phyloP scores from a whole-genome alignment of 2,329 filamentous ascomycete genomes.

The Myriosclerotinia duriaeana region DNA sequence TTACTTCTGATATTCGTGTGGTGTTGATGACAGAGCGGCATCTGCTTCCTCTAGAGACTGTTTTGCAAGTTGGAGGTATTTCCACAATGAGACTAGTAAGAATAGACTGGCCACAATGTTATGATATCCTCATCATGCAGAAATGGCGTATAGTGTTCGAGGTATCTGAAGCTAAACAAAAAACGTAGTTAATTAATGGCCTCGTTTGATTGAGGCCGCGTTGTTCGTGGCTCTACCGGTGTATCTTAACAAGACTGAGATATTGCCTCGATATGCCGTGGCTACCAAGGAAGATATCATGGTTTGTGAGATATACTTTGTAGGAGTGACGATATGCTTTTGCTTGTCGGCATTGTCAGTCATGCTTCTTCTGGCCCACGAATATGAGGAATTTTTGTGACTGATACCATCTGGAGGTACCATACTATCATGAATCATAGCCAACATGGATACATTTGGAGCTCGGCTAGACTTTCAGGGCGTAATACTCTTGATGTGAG shows the following conservation, averaged over 20 bases:
- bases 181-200: conserved; percentile 48
- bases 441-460: conserved; percentile 50
- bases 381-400: not conserved
- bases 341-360: conserved; percentile 47
- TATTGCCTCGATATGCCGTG: conserved; percentile 43
- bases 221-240: conserved; percentile 45
- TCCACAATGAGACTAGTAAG: conserved; percentile 44
- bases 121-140: not conserved
- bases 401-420: conserved; percentile 44
- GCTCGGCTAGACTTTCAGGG: conserved; percentile 62
- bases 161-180: conserved; percentile 7
- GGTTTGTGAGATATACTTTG: conserved; percentile 47
- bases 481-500: conserved; percentile 62
- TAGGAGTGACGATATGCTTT: conserved; percentile 49
- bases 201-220: conserved; percentile 46
- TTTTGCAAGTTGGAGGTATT: conserved; percentile 38
- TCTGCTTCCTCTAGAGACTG: conserved; percentile 36
- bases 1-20: conserved; percentile 20
- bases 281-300: conserved; percentile 44
- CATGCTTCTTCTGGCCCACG: not conserved
- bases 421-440: conserved; percentile 59
- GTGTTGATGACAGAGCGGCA: conserved; percentile 28
- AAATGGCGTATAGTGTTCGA: not conserved
- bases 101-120: conserved; percentile 17
- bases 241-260: conserved; percentile 42